Conservation (phyloP, 1,284 basidiomycete genomes). For the Cryptococcus sp. region DNA sequence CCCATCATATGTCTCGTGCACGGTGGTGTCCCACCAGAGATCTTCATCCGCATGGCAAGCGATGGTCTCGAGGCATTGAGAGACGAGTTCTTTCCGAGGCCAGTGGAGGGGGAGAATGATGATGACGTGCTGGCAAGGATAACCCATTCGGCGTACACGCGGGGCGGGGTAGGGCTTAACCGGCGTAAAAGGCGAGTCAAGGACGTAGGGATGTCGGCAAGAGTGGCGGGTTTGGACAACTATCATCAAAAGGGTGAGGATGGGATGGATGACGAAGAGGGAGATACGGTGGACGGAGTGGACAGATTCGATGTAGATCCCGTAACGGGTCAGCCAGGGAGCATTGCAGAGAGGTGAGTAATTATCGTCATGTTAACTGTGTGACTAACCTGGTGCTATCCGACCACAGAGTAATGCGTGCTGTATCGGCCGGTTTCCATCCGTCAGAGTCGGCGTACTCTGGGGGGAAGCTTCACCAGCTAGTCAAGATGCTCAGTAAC, state of each 20-base stretch:
- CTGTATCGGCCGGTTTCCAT: constrained; percentile 28
- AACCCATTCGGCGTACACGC: constrained; percentile 13
- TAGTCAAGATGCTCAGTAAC: constrained; percentile 21
- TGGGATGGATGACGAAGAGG: constrained; percentile 7
- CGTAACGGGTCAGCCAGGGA: constrained; percentile 25
- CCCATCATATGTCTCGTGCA: constrained; percentile 31
- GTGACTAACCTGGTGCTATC: not conserved
- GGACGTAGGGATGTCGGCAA: constrained; percentile 18
- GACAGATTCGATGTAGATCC: constrained; percentile 22
- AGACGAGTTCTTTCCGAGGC: constrained; percentile 14
- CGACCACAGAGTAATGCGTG: constrained; percentile 18
- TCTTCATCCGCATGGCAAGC: constrained; percentile 22
- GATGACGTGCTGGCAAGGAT: constrained; percentile 22
- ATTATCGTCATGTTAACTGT: not conserved
- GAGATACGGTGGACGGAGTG: not conserved
- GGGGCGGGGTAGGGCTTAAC: constrained; percentile 32
- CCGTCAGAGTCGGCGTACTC: constrained; percentile 22
- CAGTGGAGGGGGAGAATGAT: constrained; percentile 19
- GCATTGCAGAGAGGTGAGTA: constrained; percentile 32
- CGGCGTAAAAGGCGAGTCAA: constrained; percentile 20
- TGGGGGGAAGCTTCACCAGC: constrained; percentile 22
- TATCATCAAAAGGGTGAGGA: constrained; percentile 3
- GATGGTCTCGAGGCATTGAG: constrained; percentile 22
- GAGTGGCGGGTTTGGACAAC: constrained; percentile 24
- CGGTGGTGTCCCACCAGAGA: constrained; percentile 24